Conservation (phyloP, 176 grass and related monocot species). For the Raddia distichophylla region DNA sequence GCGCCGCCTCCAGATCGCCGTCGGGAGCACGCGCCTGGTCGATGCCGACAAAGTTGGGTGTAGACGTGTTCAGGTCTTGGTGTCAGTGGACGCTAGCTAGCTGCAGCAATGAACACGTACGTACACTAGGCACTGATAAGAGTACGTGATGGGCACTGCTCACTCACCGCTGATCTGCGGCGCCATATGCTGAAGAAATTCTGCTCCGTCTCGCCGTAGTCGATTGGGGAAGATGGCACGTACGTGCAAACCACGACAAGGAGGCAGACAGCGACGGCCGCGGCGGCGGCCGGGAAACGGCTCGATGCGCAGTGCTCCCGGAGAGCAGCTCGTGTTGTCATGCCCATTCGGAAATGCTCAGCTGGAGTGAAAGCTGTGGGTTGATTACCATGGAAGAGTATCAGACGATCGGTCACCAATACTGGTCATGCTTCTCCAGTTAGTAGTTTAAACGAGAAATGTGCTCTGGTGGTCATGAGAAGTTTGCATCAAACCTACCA, state of each 20-base stretch:
- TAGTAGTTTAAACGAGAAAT: not conserved
- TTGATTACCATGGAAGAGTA: conserved; percentile 16
- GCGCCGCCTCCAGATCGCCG: conserved; percentile 56
- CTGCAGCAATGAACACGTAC: not conserved
- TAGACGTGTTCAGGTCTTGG: not conserved
- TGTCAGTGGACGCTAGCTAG: not conserved
- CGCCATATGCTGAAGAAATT: conserved; percentile 41
- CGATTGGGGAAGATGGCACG: conserved; percentile 25
- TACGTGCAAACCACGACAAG: conserved; percentile 37
- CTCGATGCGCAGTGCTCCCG: conserved; percentile 41
- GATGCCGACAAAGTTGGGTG: conserved; percentile 8
- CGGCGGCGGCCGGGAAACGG: conserved; percentile 7
- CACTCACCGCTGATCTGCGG: conserved; percentile 31
- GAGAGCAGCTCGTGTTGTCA: not conserved
- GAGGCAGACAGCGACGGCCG: conserved; percentile 26
- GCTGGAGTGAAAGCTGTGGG: not conserved
- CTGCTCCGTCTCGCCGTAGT: conserved; percentile 28
- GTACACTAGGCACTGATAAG: not conserved
- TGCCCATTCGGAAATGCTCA: not conserved
- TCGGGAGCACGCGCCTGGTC: conserved; percentile 10
- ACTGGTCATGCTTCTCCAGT: conserved; percentile 8
- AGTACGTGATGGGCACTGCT: not conserved
- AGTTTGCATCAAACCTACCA: conserved; percentile 46
- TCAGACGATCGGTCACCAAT: not conserved
- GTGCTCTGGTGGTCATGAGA: conserved; percentile 26